Conservation (phyloP, 441 rosid genomes). For the Breynia disticha region DNA sequence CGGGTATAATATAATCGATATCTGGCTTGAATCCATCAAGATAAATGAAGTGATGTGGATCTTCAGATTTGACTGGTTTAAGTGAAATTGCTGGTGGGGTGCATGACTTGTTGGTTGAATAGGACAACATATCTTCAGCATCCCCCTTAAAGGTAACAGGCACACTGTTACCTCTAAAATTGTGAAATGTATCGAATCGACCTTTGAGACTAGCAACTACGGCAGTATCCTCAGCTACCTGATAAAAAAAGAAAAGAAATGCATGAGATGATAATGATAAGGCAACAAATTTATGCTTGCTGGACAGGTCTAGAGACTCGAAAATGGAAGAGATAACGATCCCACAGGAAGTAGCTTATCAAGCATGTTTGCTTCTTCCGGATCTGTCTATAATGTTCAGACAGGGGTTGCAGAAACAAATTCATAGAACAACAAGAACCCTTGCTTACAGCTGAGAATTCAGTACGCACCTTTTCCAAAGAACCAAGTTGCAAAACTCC, state of each 20-base stretch:
- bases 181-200: constrained; percentile 17
- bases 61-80: constrained; percentile 17
- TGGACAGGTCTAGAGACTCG: background rate
- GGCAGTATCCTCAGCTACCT: constrained; percentile 43
- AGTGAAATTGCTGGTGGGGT: constrained; percentile 14
- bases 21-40: constrained; percentile 15
- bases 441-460: constrained; percentile 4
- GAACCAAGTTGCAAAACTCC: constrained; percentile 73
- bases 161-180: constrained; percentile 7
- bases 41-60: constrained; percentile 3
- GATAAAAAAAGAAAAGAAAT: constrained; percentile 10
- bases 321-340: background rate
- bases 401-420: background rate
- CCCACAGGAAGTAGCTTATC: background rate
- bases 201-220: constrained; percentile 25
- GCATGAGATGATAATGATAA: constrained; percentile 1
- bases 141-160: constrained; percentile 16
- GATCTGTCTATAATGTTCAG: background rate
- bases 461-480: constrained; percentile 30
- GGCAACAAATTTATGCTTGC: background rate
- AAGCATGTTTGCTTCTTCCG: no score
- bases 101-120: constrained; percentile 20
- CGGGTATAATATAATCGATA: constrained; percentile 6
- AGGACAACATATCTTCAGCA: constrained; percentile 14
- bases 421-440: background rate